A percentile compares a stretch with the other conserved stretches of the same genome.
phyloP scores from a whole-genome alignment of 257 asterid species.

The Vinca minor region DNA sequence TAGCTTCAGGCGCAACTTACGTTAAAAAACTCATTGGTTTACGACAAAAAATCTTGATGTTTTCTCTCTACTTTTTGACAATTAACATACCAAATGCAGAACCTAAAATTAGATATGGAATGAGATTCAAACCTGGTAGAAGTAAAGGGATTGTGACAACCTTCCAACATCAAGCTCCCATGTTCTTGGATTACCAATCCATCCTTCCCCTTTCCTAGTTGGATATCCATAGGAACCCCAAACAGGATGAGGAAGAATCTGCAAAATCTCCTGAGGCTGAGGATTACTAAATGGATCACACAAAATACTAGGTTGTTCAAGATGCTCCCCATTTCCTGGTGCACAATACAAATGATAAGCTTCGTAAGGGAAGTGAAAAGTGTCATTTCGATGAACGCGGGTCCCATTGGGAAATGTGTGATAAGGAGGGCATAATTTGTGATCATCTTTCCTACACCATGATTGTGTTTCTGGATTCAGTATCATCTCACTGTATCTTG shows the following conservation, averaged over 20 bases:
- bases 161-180: constrained; percentile 76
- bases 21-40: too few species aligned
- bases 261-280: constrained; percentile 80
- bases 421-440: constrained; percentile 55
- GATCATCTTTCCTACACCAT: constrained; percentile 44
- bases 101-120: not conserved
- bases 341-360: constrained; percentile 70
- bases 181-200: constrained; percentile 63
- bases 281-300: constrained; percentile 84
- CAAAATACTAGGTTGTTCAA: constrained; percentile 37
- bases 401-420: constrained; percentile 67
- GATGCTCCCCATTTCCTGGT: constrained; percentile 47
- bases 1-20: too few species aligned
- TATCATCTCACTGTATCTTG: constrained; percentile 81
- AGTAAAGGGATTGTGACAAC: constrained; percentile 46
- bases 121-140: constrained; percentile 41
- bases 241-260: constrained; percentile 71
- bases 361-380: constrained; percentile 43
- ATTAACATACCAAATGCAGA: not conserved
- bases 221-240: constrained; percentile 84
- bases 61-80: too few species aligned
- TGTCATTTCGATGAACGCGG: constrained; percentile 43
- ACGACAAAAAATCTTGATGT: too few species aligned
- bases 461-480: constrained; percentile 54
- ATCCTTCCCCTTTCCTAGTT: constrained; percentile 55